Conservation (phyloP, 768 basidiomycete species). For the Lentinula lateritia region DNA sequence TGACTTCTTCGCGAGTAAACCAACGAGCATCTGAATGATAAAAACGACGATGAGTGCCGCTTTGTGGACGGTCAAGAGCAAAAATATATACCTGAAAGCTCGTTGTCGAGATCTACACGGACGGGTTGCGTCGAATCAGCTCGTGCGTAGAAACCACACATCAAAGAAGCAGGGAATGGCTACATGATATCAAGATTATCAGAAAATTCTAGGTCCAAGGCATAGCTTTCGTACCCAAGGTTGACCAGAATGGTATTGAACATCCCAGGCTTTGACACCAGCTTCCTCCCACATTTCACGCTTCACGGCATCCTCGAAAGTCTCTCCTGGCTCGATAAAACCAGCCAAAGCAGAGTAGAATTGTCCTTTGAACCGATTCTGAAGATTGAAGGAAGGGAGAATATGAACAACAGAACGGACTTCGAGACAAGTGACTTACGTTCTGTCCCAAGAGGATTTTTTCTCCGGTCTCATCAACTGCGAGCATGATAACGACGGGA, state of each 20-base stretch:
- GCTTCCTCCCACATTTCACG: conserved; percentile 97
- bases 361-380: conserved; percentile 42
- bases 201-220: neutral
- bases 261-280: conserved; percentile 79
- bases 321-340: conserved; percentile 92
- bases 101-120: conserved; percentile 86
- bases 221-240: conserved; percentile 63
- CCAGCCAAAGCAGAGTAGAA: conserved; percentile 92
- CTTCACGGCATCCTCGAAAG: conserved; percentile 88
- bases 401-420: neutral
- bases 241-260: conserved; percentile 80
- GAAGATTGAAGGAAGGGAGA: neutral
- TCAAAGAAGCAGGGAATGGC: conserved; percentile 88
- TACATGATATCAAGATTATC: conserved; percentile 21
- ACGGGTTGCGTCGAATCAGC: conserved; percentile 72
- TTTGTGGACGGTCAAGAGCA: neutral
- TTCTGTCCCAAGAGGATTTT: conserved; percentile 85
- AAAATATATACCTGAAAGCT: conserved; percentile 72
- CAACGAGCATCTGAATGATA: conserved; percentile 72
- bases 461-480: conserved; percentile 74
- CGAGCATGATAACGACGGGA: conserved; percentile 88
- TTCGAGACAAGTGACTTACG: conserved; percentile 35
- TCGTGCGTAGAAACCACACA: conserved; percentile 85
- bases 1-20: conserved; percentile 75
- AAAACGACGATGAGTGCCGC: neutral